Evolutionary conservation across 2,329 filamentous ascomycete genomes (phyloP).

Genomic region (Nigrospora sphaerica): DNA sequence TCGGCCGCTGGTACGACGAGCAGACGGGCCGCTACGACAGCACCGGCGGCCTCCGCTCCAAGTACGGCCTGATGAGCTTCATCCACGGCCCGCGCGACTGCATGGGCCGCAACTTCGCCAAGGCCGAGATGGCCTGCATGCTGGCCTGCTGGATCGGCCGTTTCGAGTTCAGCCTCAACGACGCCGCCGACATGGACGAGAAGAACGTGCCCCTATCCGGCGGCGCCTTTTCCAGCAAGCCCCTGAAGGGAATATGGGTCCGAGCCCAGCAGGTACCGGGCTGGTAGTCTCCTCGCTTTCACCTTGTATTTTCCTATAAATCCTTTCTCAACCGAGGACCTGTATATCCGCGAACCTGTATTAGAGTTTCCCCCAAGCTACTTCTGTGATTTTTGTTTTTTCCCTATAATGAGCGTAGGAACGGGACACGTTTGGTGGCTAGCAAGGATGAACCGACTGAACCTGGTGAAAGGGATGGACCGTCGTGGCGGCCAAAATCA

Average conservation of each 20-base stretch:
- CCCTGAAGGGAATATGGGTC: conserved; percentile 5
- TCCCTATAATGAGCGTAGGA: too few relatives aligned
- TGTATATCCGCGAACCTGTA: too few relatives aligned
- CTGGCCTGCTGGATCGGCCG: conserved; percentile 24
- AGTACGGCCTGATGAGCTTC: conserved; percentile 50
- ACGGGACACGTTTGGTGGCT: too few relatives aligned
- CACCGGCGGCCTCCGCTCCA: conserved; percentile 40
- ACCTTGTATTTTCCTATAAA: too few relatives aligned
- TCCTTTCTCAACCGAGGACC: too few relatives aligned
- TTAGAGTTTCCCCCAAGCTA: too few relatives aligned
- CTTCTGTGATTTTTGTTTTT: too few relatives aligned
- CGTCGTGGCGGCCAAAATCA: too few relatives aligned
- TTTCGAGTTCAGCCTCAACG: conserved; percentile 9
- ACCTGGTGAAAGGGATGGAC: too few relatives aligned
- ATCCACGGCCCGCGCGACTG: conserved; percentile 43
- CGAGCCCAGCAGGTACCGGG: neutral
- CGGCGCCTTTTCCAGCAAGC: conserved; percentile 7
- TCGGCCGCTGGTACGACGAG: conserved; percentile 48
- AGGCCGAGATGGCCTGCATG: conserved; percentile 59
- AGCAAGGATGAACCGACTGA: too few relatives aligned
- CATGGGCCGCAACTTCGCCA: conserved; percentile 57
- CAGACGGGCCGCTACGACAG: conserved; percentile 2
- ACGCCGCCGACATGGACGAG: conserved; percentile 6
- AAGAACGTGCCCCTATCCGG: conserved; percentile 8
- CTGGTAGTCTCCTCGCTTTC: neutral